Base-by-base conservation (phyloP, 2,329 filamentous ascomycete species). In the Cercospora sp. region DNA sequence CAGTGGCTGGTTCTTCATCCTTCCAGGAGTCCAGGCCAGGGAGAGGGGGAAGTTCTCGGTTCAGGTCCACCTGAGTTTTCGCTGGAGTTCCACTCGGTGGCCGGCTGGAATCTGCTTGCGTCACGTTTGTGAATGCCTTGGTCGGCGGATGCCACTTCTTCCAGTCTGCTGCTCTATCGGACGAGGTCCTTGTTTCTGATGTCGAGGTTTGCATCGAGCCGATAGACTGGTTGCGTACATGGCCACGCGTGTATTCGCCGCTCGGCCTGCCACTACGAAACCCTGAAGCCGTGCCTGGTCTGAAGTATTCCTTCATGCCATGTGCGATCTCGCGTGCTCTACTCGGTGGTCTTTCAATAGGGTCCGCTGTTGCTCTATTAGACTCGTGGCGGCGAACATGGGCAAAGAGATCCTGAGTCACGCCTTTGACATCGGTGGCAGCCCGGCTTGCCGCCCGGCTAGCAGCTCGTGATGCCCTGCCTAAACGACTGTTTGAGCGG, bases 1-100 rank as follows among this genome's bases (percentile, higher is more conserved):
- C 49, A 7, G 60, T 13, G 16, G 21, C 55, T 8, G 70, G 61
- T 43, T 71, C 66, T 32, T 67, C 59, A 51, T 74, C 72, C 49
- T 77, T 76, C 77, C 78, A 80, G 37, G 75, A 78, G 66, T 84
- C 82, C 5, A 85, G 75, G 59, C 82, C 80, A 6, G 83, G 83
- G 10, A 85, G 70, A 3, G 82, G 82, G 37, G 83, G 83, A 26
- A 84, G 73, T 67, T 84, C 81, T 65, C 82, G 75, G 71, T 84
- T 84, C 34, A 84, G 75, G 63, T 85, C 80, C 66, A 83, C 66
- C 30, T 71, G 49, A 7, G 68, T 70, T 43, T 69, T 72, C 10
- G 59, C n/a, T n/a, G 53, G 51, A 28, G 51, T 63, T 18, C 45
- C 61, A 28, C 65, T 70, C 6, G 37, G 64, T 24, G 66, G 61